Evolutionary conservation across 192 early-diverging fungal genomes (phyloP), one percentile per base, ranked within the genome.

Genomic region (Backusella macrospora): DNA sequence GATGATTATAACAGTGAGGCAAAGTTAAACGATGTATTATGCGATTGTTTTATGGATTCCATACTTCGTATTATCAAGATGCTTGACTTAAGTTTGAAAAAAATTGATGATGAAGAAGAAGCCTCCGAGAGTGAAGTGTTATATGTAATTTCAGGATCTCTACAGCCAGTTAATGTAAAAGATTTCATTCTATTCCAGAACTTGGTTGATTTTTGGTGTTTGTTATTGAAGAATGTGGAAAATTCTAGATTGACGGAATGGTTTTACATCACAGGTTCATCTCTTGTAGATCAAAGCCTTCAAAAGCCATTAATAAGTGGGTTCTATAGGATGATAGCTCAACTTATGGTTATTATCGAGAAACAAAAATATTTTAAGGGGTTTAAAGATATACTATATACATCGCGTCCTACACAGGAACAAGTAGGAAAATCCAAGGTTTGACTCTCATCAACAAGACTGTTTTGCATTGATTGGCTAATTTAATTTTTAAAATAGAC

Each of bases 101-200:
- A 89, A 21, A 46, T 70, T 0, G 49, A 38, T 14, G 76, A 83
- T 23, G 29, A 65, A 10, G 75, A 80, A 16, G 78, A 80, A 18
- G 85, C 78, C 12, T 12, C 15, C 14, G 26, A 29, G 40, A 8
- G 14, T 34, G 52, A 44, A 34, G 45, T 14, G 21, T 59, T 59
- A 59, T 59, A 59, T 59, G 52, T 59, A 0, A 39, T 67, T 26
- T 48, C 62, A 23, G 52, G 38, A 5, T 83, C 79, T 21, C 66
- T 94, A 48, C 52, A 78, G 23, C 85, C 92, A 2, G 78, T 83
- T 26, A 87, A 86, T 70, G 78, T 81, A 1, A 86, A 90, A 23
- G 92, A 95, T 76, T 88, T 93, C 66, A 65, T 83, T 7, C 76
- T 94, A 12, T 89, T 94, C 26, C 84, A 87, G 65, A 93, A 92